Base-by-base conservation (phyloP, 2,329 filamentous ascomycete species). In the Fusarium brachygibbosum region DNA sequence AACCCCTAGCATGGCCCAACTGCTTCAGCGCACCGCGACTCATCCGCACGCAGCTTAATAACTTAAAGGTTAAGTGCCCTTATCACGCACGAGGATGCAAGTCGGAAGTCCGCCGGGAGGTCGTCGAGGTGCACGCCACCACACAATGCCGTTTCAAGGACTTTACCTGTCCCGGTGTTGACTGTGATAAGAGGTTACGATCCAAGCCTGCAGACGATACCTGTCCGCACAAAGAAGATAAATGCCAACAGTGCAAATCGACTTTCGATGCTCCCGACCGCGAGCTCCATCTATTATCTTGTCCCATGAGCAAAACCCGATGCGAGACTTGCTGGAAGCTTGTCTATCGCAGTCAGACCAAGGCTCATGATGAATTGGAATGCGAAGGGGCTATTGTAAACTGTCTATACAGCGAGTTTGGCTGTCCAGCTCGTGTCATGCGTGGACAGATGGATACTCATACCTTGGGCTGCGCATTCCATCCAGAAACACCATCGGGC, bases 21-120 rank as follows among this genome's bases (percentile, higher is more conserved):
- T 81, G 80, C 60, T 80, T 80, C 63, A 81, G 79, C 38, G 80
- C 81, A 1, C 81, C 80, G 10, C 77, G 81, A 9, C 76, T 91
- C 40, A 80, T 91, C 44, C 79, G 83, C 42, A 89, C 89, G 21
- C 87, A 90, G 75, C 84, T 91, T 21, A 88, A 90, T 66, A 84
- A 81, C 60, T 81, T 91, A 13, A 77, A 82, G 28, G 89, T 89
- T 49, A 82, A 83, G 60, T 91, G 89, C 57, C 88, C 88, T 3
- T 86, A 88, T 67, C 74, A 78, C 4, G 74, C 75, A 16, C 76
- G 80, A 35, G 87, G 86, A 11, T 91, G 89, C 74, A 76, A 78
- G 37, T 78, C 82, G 38, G 78, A 84, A 12, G 78, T 87, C 46
- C 80, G 84, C 8, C 82, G 89, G 11, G 86, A 87, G 41, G 80